These are phyloP conservation scores for Solanum piurae DNA, from an alignment of 257 asterid species.

Conservation along the genomic window DNA sequence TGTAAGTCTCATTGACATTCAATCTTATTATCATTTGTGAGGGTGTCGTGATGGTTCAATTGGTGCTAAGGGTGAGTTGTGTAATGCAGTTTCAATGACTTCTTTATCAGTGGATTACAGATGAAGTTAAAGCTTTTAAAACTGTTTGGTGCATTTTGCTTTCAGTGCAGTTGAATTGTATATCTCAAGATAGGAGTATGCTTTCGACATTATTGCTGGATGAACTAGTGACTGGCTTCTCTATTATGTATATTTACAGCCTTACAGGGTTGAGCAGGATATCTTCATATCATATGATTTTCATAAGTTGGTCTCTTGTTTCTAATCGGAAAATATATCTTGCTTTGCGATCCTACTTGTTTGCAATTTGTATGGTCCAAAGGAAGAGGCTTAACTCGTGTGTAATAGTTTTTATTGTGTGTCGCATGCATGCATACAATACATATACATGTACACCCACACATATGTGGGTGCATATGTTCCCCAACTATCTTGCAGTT, in stretches of 20 bases:
- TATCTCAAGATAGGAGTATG: background rate
- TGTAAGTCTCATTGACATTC: background rate
- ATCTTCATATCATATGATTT: background rate
- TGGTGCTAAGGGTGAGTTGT: background rate
- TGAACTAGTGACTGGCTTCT: background rate
- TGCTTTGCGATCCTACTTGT: background rate
- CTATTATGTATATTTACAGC: background rate
- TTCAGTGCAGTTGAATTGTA: background rate
- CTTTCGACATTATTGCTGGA: background rate
- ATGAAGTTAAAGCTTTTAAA: background rate
- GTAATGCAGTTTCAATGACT: background rate
- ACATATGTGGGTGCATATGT: background rate
- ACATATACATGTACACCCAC: background rate
- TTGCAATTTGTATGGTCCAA: background rate
- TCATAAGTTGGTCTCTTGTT: background rate
- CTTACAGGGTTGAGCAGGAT: background rate
- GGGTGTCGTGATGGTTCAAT: background rate
- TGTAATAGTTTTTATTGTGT: background rate
- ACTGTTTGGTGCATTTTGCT: background rate
- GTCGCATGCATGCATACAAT: background rate
- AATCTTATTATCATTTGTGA: background rate
- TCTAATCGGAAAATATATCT: background rate
- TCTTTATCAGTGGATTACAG: background rate
- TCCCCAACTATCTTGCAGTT: background rate
- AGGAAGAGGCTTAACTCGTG: background rate